Evolutionary conservation across 1,139 yeast species (phyloP).

Genomic region (Geotrichum histeridarum): DNA sequence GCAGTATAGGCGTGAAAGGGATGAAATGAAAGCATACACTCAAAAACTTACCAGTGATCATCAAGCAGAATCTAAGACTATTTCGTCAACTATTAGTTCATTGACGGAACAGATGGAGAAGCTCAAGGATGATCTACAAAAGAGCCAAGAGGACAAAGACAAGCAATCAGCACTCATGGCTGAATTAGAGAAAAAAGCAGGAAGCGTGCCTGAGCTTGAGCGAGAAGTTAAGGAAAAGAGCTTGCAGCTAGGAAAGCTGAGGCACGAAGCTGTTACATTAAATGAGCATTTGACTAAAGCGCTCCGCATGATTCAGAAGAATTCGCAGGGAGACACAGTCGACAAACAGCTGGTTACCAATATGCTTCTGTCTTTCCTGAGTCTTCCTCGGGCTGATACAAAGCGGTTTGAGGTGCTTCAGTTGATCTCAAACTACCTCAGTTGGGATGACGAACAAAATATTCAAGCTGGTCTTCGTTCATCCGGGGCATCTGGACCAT

Average conservation of each 20-base stretch:
- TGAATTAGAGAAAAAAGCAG: conserved; percentile 35
- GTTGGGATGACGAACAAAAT: conserved; percentile 82
- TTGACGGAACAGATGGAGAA: conserved; percentile 1
- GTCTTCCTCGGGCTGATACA: conserved; percentile 86
- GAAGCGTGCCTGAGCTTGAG: conserved; percentile 39
- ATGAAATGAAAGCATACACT: conserved; percentile 11
- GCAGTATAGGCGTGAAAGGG: conserved; percentile 17
- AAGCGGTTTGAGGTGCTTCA: conserved; percentile 89
- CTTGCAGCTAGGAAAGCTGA: conserved; percentile 74
- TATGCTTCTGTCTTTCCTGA: conserved; percentile 74
- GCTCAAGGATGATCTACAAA: conserved; percentile 2
- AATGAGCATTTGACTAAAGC: conserved; percentile 95
- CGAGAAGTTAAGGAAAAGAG: conserved; percentile 65
- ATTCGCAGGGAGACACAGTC: conserved; percentile 65
- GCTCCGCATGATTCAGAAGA: conserved; percentile 70
- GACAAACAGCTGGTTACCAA: conserved; percentile 87
- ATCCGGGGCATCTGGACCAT: conserved; percentile 4
- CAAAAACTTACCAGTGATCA: neutral
- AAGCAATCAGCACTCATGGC: conserved; percentile 14
- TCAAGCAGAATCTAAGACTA: neutral
- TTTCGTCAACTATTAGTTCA: neutral
- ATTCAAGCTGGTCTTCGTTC: conserved; percentile 73
- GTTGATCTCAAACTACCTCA: conserved; percentile 72
- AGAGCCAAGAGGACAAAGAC: neutral
- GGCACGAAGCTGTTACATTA: conserved; percentile 92